These are phyloP conservation scores for Pleurotus giganteus DNA, from an alignment of 768 basidiomycete genomes.

Conservation along the genomic window DNA sequence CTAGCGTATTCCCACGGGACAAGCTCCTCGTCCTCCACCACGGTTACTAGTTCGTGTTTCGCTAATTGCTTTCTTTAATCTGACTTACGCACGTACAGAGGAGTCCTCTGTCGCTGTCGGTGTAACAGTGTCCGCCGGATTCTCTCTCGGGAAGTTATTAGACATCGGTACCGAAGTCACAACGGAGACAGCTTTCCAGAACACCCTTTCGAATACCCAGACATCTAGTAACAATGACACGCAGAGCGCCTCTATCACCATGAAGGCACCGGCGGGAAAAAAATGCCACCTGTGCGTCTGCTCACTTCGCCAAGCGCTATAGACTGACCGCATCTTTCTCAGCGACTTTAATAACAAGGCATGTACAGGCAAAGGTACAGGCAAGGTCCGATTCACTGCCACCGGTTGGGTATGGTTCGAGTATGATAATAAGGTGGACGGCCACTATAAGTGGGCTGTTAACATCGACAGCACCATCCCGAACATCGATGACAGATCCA, in stretches of 20 bases:
- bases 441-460: constrained; percentile 15
- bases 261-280: constrained; percentile 7
- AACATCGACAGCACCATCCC: constrained; percentile 9
- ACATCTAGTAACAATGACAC: not conserved
- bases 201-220: not conserved
- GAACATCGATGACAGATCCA: constrained; percentile 13
- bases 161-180: not conserved
- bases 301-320: not conserved
- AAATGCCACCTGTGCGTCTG: constrained; percentile 10
- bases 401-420: constrained; percentile 18
- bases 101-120: not conserved
- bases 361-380: constrained; percentile 11
- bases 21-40: not conserved
- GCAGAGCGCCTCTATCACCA: not conserved
- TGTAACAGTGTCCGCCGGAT: not conserved
- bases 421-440: constrained; percentile 12
- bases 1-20: constrained; percentile 5
- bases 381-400: constrained; percentile 12
- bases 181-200: not conserved
- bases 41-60: not conserved
- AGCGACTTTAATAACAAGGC: constrained; percentile 10
- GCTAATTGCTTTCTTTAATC: not conserved
- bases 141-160: not conserved
- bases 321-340: not conserved
- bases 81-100: not conserved